Base-by-base conservation (phyloP, 2,329 filamentous ascomycete genomes). In the Aspergillus costaricaensis region DNA sequence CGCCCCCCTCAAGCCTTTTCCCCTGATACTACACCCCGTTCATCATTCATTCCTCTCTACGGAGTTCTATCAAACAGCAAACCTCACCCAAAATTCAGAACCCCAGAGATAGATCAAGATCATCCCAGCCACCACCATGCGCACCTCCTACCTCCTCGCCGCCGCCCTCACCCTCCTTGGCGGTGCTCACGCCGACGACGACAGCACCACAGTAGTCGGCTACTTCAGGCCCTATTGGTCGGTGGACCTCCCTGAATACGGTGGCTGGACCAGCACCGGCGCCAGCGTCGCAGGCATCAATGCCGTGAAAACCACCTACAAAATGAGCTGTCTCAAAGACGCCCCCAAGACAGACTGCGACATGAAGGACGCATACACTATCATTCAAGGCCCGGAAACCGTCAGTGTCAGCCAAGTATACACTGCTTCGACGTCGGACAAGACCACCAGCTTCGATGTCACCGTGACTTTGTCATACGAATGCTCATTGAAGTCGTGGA, bases 311-410 rank as follows among this genome's bases (percentile, higher is more conserved):
- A 62, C 67, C 12, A 71, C 68, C 41, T 71, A 70, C 64, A 52
- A 69, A 27, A 60, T 71, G 5, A 55, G 57, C 53, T 71, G 69
- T 54, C 17, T 61, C 1, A 62, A 65, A 17, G 61, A 57, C 43
- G 68, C 68, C 6, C 65, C 68, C 23, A 70, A 70, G 19, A 60
- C 65, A 1, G 61, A 64, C 32, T 71, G 69, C 60, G 21, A 71
- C 36, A 61, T 62, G 48, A 49, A 61, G 3, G 38, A 52, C 5
- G 62, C 69, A 6, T 67, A 62, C 62, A 71, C 69, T 0, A 61
- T 71, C 32, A 62, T 71, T 32, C 68, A 71, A n/a, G 68, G 67
- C 1, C 53, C 65, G 1, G 57, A 59, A 8, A 70, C 69, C 3
- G 60, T 63, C 19, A 71, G 67, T 36, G 2, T 67, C 10, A 62